phyloP scores from a whole-genome alignment of 1,284 basidiomycete genomes.

The Cyathus olla region DNA sequence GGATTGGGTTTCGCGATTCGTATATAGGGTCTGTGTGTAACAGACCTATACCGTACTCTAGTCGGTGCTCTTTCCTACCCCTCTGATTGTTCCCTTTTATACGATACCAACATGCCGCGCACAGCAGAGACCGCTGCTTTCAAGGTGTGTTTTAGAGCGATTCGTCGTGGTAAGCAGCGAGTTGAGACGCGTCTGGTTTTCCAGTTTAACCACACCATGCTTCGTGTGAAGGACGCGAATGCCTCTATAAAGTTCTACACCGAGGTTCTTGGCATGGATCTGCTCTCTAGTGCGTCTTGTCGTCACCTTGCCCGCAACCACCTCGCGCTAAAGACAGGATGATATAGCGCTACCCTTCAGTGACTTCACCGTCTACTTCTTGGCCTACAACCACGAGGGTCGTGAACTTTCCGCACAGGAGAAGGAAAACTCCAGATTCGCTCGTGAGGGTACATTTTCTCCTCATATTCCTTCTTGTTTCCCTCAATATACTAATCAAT shows the following conservation, averaged over 20 bases:
- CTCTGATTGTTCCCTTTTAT: background rate
- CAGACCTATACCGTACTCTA: background rate
- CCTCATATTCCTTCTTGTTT: constrained; percentile 3
- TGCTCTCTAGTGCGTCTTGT: constrained; percentile 60
- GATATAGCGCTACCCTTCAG: constrained; percentile 58
- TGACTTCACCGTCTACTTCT: constrained; percentile 86
- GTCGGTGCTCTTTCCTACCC: background rate
- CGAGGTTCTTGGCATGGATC: constrained; percentile 88
- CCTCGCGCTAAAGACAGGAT: background rate
- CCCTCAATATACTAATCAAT: constrained; percentile 8
- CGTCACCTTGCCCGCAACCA: background rate
- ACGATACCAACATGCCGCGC: background rate
- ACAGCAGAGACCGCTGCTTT: background rate
- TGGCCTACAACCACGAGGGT: constrained; percentile 76
- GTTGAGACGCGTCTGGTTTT: background rate
- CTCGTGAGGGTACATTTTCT: constrained; percentile 70
- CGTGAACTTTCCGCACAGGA: constrained; percentile 60
- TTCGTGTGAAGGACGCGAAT: constrained; percentile 91
- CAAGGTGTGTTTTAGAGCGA: background rate
- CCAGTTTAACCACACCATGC: constrained; percentile 92
- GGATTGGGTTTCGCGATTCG: background rate
- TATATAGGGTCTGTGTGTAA: background rate
- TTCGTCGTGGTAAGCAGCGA: background rate
- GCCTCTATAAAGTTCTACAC: constrained; percentile 81
- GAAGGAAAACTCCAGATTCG: constrained; percentile 56